A percentile compares a stretch with the other conserved stretches of the same genome.
phyloP scores from a whole-genome alignment of 306 rosid species.

The Inga laurina region DNA sequence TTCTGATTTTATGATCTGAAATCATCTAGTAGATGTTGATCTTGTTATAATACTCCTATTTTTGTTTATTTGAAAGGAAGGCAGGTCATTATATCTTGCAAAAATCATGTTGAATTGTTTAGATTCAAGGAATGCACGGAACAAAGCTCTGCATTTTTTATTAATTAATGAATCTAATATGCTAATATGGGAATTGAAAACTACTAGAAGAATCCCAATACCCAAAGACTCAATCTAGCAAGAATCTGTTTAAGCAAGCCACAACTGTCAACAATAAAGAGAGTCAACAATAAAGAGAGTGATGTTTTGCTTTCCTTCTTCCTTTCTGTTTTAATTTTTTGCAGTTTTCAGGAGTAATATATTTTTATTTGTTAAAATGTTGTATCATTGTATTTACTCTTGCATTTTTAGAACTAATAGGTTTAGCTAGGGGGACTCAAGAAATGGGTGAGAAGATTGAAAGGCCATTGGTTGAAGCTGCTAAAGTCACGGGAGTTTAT shows the following conservation, averaged over 20 bases:
- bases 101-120: no score
- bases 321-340: no score
- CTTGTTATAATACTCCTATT: no score
- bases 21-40: no score
- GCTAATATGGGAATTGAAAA: not conserved
- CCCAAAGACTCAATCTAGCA: not conserved
- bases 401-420: no score
- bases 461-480: not conserved
- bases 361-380: no score
- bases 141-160: not conserved
- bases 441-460: not conserved
- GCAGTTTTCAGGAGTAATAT: not conserved
- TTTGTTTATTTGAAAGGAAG: no score
- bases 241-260: not conserved
- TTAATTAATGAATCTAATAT: not conserved
- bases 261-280: no score
- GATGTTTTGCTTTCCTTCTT: not conserved
- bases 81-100: no score
- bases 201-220: not conserved
- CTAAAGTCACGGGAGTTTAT: not conserved
- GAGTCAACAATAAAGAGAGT: not conserved
- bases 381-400: no score
- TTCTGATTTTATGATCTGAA: no score
- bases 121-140: not conserved
- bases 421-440: not conserved